These are phyloP conservation scores for Sclerotiophoma versabilis DNA, from an alignment of 2,329 filamentous ascomycete genomes.

Conservation along the genomic window DNA sequence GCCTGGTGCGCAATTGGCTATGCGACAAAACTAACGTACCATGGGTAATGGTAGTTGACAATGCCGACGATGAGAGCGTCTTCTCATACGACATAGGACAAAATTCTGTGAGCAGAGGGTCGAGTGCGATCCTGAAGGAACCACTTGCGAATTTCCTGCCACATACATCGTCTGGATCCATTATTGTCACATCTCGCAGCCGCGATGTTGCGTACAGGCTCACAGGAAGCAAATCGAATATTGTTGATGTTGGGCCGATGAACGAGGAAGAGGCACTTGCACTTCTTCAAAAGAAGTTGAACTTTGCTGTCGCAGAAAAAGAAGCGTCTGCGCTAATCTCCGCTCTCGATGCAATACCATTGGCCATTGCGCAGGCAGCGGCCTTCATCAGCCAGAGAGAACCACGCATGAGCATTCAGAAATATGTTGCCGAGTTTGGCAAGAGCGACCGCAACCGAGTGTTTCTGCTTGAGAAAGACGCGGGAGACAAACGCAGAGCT, in stretches of 20 bases:
- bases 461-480: background rate
- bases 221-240: slow-evolving; percentile 4
- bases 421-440: background rate
- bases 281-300: slow-evolving; percentile 20
- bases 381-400: slow-evolving; percentile 4
- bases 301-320: background rate
- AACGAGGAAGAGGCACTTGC: slow-evolving; percentile 1
- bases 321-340: slow-evolving; percentile 1
- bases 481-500: slow-evolving; percentile 5
- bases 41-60: slow-evolving; percentile 34
- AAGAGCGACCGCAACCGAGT: background rate
- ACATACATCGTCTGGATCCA: slow-evolving; percentile 1
- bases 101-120: too few species aligned
- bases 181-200: slow-evolving; percentile 20
- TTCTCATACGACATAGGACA: slow-evolving; percentile 2
- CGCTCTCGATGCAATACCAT: slow-evolving; percentile 14
- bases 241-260: slow-evolving; percentile 19
- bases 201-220: slow-evolving; percentile 16
- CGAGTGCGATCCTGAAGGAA: too few species aligned
- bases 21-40: slow-evolving; percentile 15
- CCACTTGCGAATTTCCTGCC: slow-evolving; percentile 3
- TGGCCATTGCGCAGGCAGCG: slow-evolving; percentile 14
- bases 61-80: slow-evolving; percentile 26
- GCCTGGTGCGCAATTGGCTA: slow-evolving; percentile 24
- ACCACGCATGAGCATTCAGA: slow-evolving; percentile 6